A percentile compares a stretch with the other conserved stretches of the same genome.
Conservation (phyloP, 177 flowering plant species). For the Vitis hybrid region DNA sequence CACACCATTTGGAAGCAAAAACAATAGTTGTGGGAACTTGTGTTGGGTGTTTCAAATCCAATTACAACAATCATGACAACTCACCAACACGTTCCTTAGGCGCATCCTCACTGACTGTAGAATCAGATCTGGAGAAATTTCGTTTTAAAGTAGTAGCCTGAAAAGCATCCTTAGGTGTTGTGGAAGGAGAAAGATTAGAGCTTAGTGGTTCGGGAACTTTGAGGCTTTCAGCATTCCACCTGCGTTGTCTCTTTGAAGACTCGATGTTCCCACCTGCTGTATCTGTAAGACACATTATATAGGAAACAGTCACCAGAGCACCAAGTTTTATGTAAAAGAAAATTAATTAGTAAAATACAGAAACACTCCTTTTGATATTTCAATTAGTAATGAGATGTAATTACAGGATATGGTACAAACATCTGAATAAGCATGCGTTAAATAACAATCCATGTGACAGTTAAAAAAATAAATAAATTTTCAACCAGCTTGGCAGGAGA, state of each 20-base stretch:
- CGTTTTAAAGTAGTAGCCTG: slow-evolving; percentile 36
- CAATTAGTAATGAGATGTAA: no score
- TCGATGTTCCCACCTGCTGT: slow-evolving; percentile 51
- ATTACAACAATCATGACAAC: slow-evolving; percentile 18
- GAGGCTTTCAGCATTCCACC: slow-evolving; percentile 63
- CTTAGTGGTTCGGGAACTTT: slow-evolving; percentile 50
- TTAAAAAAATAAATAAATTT: no score
- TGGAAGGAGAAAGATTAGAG: slow-evolving; percentile 30
- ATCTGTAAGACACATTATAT: slow-evolving; percentile 31
- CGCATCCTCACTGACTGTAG: slow-evolving; percentile 45
- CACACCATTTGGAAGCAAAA: not conserved
- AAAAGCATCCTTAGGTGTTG: slow-evolving; percentile 43
- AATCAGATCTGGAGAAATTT: slow-evolving; percentile 53
- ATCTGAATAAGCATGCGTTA: no score
- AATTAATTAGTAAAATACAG: not conserved
- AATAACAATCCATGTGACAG: no score
- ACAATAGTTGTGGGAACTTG: not conserved
- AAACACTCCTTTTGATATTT: not conserved
- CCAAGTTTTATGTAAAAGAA: not conserved
- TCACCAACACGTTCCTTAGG: slow-evolving; percentile 87
- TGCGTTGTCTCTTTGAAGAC: slow-evolving; percentile 72
- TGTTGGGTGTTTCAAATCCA: not conserved
- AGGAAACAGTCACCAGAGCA: not conserved
- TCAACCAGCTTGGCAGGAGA: no score
- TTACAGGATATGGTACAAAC: no score